A percentile compares a stretch with the other conserved stretches of the same genome.
Conservation (phyloP, 805 yeast species). For the Torulaspora gathmanii region DNA sequence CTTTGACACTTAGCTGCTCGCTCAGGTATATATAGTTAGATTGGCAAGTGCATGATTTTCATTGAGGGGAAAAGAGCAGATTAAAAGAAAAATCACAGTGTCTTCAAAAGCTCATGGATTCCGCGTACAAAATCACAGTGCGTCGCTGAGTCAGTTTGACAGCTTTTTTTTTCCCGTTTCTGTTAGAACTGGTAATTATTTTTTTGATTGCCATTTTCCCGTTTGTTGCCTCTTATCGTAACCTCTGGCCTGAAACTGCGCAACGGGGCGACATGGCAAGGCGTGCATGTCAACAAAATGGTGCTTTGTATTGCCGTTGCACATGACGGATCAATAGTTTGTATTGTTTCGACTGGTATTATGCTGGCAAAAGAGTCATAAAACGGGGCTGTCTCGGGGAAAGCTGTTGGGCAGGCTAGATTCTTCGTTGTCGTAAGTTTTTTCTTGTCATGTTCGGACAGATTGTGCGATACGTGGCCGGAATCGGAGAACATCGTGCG, state of each 20-base stretch:
- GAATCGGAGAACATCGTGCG: too few species aligned
- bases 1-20: slow-evolving; percentile 2
- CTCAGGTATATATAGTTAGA: not conserved
- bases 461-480: too few species aligned
- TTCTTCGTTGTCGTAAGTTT: too few species aligned
- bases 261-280: not conserved
- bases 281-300: too few species aligned
- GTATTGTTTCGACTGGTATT: too few species aligned
- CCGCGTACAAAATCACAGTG: not conserved
- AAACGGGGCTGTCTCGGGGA: too few species aligned
- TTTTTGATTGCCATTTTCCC: not conserved
- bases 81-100: not conserved
- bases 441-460: too few species aligned
- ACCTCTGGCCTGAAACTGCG: not conserved
- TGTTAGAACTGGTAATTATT: not conserved
- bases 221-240: not conserved
- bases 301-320: too few species aligned
- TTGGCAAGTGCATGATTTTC: not conserved
- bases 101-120: not conserved
- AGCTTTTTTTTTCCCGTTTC: not conserved
- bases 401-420: too few species aligned
- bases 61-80: slow-evolving; percentile 2
- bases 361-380: too few species aligned
- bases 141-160: not conserved
- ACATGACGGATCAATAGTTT: too few species aligned